Evolutionary conservation across 2,329 filamentous ascomycete species (phyloP).

Genomic region (Aspergillus vadensis): DNA sequence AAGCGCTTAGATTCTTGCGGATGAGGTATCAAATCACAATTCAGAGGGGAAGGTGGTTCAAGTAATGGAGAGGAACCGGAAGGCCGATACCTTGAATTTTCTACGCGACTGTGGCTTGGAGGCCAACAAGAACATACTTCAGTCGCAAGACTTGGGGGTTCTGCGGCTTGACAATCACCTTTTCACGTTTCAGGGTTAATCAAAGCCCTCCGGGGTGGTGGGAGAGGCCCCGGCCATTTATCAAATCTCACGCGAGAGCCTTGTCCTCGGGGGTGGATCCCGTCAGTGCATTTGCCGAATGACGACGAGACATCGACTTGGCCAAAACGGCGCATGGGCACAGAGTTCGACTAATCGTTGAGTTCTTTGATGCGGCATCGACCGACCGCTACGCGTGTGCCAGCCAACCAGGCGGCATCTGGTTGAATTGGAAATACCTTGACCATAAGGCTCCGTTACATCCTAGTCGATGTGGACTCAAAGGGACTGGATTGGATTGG

Average conservation of each 20-base stretch:
- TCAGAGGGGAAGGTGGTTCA: neutral
- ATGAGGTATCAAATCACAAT: neutral
- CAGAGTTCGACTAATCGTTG: neutral
- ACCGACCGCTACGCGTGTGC: neutral
- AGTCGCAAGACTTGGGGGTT: neutral
- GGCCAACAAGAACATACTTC: constrained; percentile 1
- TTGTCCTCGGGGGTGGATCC: neutral
- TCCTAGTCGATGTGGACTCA: neutral
- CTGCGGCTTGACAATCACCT: neutral
- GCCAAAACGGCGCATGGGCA: neutral
- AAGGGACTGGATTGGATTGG: neutral
- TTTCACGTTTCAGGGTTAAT: neutral
- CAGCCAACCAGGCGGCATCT: neutral
- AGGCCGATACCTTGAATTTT: constrained; percentile 3
- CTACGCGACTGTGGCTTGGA: neutral
- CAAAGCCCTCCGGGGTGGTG: neutral
- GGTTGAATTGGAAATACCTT: neutral
- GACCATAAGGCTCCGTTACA: neutral
- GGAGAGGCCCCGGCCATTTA: neutral
- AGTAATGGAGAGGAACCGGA: neutral
- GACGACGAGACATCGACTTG: neutral
- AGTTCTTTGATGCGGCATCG: neutral
- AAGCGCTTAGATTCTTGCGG: neutral
- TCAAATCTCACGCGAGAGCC: neutral
- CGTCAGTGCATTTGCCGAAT: neutral